Conservation (phyloP, 1,284 basidiomycete genomes). For the Phellinidium pouzarii region DNA sequence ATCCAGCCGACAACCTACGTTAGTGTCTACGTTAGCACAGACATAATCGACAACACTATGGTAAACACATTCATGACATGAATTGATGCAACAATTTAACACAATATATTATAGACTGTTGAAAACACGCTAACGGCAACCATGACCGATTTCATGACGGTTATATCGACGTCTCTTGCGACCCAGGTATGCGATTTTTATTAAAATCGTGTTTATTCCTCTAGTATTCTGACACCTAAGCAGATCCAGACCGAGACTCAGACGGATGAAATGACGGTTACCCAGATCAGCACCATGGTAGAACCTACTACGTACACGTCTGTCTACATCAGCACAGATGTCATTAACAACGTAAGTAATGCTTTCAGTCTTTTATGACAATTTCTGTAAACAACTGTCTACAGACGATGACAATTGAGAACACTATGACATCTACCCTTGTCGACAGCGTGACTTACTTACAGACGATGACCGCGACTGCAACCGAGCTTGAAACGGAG, state of each 20-base stretch:
- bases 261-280: conserved; percentile 40
- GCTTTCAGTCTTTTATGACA: neutral
- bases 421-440: conserved; percentile 45
- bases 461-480: conserved; percentile 19
- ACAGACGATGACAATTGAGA: conserved; percentile 42
- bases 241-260: conserved; percentile 33
- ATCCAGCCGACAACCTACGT: conserved; percentile 30
- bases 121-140: conserved; percentile 42
- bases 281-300: conserved; percentile 36
- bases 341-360: conserved; percentile 36
- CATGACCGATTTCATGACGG: conserved; percentile 38
- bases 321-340: conserved; percentile 36
- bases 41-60: conserved; percentile 53
- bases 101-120: conserved; percentile 38
- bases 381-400: neutral
- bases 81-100: neutral
- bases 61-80: conserved; percentile 7
- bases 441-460: conserved; percentile 38
- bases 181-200: conserved; percentile 1
- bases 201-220: conserved; percentile 15
- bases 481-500: conserved; percentile 29
- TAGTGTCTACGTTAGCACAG: conserved; percentile 46
- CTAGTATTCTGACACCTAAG: neutral
- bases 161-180: conserved; percentile 15
- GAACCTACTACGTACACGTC: conserved; percentile 40